Evolutionary conservation across 768 basidiomycete genomes (phyloP), one percentile per base, ranked within the genome.

Genomic region (Termitomyces sp.): DNA sequence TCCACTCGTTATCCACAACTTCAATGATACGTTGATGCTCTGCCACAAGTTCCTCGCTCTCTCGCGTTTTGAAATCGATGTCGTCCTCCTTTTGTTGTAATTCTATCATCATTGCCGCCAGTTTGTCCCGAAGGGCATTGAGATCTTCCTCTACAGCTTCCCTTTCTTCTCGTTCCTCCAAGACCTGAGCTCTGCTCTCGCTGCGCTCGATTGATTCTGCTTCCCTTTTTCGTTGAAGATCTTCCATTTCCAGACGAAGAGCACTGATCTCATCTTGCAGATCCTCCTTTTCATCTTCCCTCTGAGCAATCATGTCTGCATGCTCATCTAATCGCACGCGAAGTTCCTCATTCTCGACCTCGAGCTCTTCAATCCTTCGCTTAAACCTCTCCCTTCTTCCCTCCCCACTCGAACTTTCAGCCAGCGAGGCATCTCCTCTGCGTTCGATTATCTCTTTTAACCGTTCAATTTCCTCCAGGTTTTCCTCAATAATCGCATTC

Each of bases 1-100:
- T 75, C 93, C 93, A 96, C 63, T 91, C 90, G 42, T 86, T 82
- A 64, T 92, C 90, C 7, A 93, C 86, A 2, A 80, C 79, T 19
- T 81, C 79, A 3, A 92, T 82, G 52, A 90, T 86, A 28, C 82
- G 77, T 52, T 85, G 78, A 65, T 91, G 88, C 65, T 93, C 88
- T 6, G 72, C 73, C 5, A 93, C 78, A 44, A 96, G 68, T 47
- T 94, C 89, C 3, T 89, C 85, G 44, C 94, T 83, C 67, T 93
- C 91, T 57, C 79, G 74, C 55, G 80, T 80, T 74, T 89, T 88
- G 68, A 85, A 74, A 52, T 94, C 91, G 21, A 94, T 69, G 30
- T 96, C 94, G 59, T 94, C 89, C 64, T 95, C 90, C 70, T 84
- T 89, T 69, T 91, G 86, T 69, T 91, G 88, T 27, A 93, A 72